These are phyloP conservation scores for Geotrichum reessii DNA, from an alignment of 1,139 yeast species.

Conservation along the genomic window DNA sequence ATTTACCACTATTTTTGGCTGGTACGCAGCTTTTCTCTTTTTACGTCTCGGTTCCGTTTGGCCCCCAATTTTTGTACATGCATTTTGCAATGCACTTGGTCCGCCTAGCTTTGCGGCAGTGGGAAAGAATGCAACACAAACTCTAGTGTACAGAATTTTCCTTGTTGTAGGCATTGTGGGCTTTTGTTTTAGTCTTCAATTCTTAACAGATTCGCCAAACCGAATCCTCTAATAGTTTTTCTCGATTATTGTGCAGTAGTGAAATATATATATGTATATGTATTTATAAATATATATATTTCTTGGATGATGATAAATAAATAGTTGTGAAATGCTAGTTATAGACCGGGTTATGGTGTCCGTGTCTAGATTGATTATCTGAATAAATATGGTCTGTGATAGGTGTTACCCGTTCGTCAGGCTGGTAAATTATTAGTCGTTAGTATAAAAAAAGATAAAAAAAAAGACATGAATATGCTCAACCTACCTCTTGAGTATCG, in stretches of 20 bases:
- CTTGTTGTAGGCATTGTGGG: slow-evolving; percentile 43
- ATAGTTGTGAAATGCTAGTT: slow-evolving; percentile 11
- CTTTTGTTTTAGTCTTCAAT: slow-evolving; percentile 31
- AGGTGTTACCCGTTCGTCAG: slow-evolving; percentile 11
- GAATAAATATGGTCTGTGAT: slow-evolving; percentile 10
- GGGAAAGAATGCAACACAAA: slow-evolving; percentile 21
- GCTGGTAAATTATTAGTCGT: neutral
- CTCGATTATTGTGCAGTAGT: too few relatives aligned
- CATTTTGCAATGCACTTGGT: slow-evolving; percentile 73
- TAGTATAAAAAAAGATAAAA: slow-evolving; percentile 4
- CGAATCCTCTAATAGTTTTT: slow-evolving; percentile 2
- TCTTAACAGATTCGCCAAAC: slow-evolving; percentile 13
- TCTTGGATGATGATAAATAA: neutral
- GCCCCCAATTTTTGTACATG: slow-evolving; percentile 61
- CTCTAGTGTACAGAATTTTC: slow-evolving; percentile 40
- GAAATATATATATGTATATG: neutral
- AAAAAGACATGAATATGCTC: neutral
- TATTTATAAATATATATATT: too few relatives aligned
- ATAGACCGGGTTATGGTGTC: slow-evolving; percentile 22
- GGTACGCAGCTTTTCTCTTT: slow-evolving; percentile 60
- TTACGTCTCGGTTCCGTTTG: slow-evolving; percentile 51
- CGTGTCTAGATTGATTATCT: slow-evolving; percentile 19
- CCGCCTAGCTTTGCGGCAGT: slow-evolving; percentile 49
- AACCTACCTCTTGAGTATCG: slow-evolving; percentile 11
- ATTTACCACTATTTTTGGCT: slow-evolving; percentile 79